Evolutionary conservation across 2,329 filamentous ascomycete genomes (phyloP), one percentile per base, ranked within the genome.

Genomic region (Colletotrichum spinosum): DNA sequence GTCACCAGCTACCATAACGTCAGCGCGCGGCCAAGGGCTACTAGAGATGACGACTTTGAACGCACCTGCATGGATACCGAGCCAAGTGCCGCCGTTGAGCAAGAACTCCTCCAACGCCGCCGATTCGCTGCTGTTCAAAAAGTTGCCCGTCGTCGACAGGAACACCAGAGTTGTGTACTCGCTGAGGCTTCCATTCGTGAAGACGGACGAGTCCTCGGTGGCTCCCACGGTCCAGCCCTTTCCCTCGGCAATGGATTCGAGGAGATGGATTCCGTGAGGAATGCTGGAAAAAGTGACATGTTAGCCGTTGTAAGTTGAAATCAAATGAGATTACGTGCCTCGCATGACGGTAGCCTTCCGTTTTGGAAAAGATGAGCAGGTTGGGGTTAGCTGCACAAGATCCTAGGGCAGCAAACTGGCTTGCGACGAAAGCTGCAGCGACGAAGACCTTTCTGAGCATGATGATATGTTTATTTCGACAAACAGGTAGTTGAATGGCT

Each of bases 131-230:
- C 3, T 41, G 38, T 41, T 41, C 9, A 41, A 13, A 6, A 41
- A 41, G 38, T 41, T 41, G 38, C 38, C 38, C 9, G 38, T 52
- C n/a, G 49, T 52, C 13, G 49, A 52, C 9, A 52, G 34, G 34
- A 52, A 52, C 34, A 52, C 49, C 25, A 52, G 35, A n/a, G 49
- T 52, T 13, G 33, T 37, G 8, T 37, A 52, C 8, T 35, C 49
- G 12, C 33, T n/a, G n/a, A 52, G 8, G 12, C 49, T 52, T 9
- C 49, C 49, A n/a, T 52, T 53, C 8, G 50, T 53, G 50, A 53
- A 53, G 50, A 53, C n/a, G n/a, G n/a, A 7, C 15, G 50, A 53
- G n/a, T 53, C 50, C 37, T 53, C 50, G n/a, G 50, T 53, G 8
- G 50, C 50, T 15, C 35, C 34, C 12, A 53, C 50, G 12, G 37